Conservation (phyloP, 2,329 filamentous ascomycete species). For the Intubia oerlemansii region DNA sequence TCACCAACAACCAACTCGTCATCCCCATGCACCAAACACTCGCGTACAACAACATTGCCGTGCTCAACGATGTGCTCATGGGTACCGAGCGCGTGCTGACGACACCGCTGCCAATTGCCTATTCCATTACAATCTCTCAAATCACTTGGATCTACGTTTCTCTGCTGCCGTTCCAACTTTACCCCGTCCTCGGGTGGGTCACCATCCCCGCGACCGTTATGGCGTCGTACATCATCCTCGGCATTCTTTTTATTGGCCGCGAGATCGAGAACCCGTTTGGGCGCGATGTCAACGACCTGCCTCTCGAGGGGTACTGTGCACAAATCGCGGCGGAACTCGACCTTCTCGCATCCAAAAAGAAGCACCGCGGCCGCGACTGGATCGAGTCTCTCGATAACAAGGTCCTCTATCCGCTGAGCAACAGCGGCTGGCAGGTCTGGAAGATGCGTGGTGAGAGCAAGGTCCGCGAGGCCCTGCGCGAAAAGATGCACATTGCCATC, state of each 20-base stretch:
- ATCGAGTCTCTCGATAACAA: conserved; percentile 16
- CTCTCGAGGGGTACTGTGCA: conserved; percentile 42
- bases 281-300: conserved; percentile 45
- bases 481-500: conserved; percentile 13
- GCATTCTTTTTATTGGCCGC: conserved; percentile 41
- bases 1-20: conserved; percentile 25
- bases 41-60: conserved; percentile 24
- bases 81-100: conserved; percentile 53
- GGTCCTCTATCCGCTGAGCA: conserved; percentile 20
- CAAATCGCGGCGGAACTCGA: conserved; percentile 44
- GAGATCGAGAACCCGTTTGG: conserved; percentile 55
- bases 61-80: conserved; percentile 42
- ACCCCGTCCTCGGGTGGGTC: conserved; percentile 36
- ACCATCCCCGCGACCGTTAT: conserved; percentile 46
- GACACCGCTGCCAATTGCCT: conserved; percentile 48
- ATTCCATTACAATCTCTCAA: conserved; percentile 54
- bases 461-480: conserved; percentile 21
- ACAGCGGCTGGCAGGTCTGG: conserved; percentile 25
- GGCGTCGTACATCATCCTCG: conserved; percentile 53
- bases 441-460: conserved; percentile 22
- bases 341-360: conserved; percentile 32
- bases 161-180: conserved; percentile 52
- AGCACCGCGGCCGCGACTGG: conserved; percentile 30
- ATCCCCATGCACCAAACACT: conserved; percentile 28
- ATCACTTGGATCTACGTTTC: conserved; percentile 60